These are phyloP conservation scores for Ambrosia hybrid DNA, from an alignment of 140 eudicot species.

Conservation along the genomic window DNA sequence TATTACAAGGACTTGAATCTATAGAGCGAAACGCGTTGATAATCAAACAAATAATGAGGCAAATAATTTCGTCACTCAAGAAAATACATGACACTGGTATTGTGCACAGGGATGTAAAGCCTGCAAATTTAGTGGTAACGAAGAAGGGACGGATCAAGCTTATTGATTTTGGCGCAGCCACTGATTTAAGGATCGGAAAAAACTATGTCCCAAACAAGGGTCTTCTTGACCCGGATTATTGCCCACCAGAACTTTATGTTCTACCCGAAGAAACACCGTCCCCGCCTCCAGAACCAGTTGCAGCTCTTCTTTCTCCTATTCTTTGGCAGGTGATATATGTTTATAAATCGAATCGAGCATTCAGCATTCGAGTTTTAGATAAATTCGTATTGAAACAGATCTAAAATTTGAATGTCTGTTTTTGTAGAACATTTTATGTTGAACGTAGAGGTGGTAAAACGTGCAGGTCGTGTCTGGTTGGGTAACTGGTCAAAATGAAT, in stretches of 20 bases:
- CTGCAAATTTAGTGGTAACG: slow-evolving; percentile 91
- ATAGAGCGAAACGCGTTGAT: slow-evolving; percentile 79
- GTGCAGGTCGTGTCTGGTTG: background rate
- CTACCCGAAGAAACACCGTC: slow-evolving; percentile 67
- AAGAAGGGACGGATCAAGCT: slow-evolving; percentile 91
- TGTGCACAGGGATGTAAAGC: slow-evolving; percentile 95
- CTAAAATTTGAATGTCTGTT: background rate
- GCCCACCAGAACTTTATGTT: slow-evolving; percentile 43
- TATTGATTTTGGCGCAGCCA: slow-evolving; percentile 96
- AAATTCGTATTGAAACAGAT: background rate
- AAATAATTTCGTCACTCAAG: slow-evolving; percentile 83
- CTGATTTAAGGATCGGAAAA: slow-evolving; percentile 93
- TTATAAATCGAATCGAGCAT: background rate
- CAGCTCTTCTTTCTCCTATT: slow-evolving; percentile 88
- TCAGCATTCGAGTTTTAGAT: background rate
- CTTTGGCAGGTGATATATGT: slow-evolving; percentile 70
- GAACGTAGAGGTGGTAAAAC: background rate
- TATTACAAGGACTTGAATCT: slow-evolving; percentile 68
- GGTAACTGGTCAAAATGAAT: slow-evolving; percentile 13
- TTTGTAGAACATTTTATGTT: background rate
- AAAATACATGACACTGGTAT: slow-evolving; percentile 88
- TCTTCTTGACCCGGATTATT: slow-evolving; percentile 56
- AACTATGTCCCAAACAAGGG: slow-evolving; percentile 79
- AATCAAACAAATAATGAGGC: slow-evolving; percentile 90
- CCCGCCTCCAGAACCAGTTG: slow-evolving; percentile 97